phyloP scores from a whole-genome alignment of 2,329 filamentous ascomycete species.

The Blastomyces gilchristii region DNA sequence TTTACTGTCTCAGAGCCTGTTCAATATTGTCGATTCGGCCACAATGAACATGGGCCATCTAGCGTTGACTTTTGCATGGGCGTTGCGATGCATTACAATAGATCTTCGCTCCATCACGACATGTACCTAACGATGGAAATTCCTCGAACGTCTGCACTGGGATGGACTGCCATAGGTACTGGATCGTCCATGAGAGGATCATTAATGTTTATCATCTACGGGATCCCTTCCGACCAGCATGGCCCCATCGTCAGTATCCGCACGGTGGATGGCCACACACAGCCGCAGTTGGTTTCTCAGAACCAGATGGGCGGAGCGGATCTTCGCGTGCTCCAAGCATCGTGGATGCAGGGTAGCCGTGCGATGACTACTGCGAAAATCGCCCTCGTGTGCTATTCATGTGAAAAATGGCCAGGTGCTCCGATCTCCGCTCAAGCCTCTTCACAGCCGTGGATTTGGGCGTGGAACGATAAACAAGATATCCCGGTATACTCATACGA shows the following conservation, averaged over 20 bases:
- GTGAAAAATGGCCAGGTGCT: conserved; percentile 3
- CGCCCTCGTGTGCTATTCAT: neutral
- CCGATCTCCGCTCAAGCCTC: neutral
- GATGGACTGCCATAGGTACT: conserved; percentile 2
- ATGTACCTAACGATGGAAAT: conserved; percentile 4
- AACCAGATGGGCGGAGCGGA: conserved; percentile 2
- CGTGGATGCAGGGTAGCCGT: neutral
- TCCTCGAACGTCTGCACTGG: neutral
- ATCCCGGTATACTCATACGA: neutral
- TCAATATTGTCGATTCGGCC: conserved; percentile 3
- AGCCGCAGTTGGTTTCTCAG: neutral
- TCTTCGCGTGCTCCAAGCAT: conserved; percentile 3
- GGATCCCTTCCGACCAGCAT: neutral
- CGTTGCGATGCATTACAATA: neutral
- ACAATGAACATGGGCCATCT: neutral
- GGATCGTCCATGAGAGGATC: conserved; percentile 1
- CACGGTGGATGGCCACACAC: neutral
- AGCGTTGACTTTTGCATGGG: conserved; percentile 6
- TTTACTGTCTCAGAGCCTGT: conserved; percentile 1
- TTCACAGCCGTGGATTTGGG: conserved; percentile 3
- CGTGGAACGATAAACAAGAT: conserved; percentile 7
- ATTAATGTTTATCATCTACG: conserved; percentile 3
- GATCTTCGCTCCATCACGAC: neutral
- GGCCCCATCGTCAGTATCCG: conserved; percentile 3
- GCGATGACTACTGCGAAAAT: neutral